These are phyloP conservation scores for Triticum timopheevii DNA, from an alignment of 176 grass and related monocot species.

Conservation along the genomic window DNA sequence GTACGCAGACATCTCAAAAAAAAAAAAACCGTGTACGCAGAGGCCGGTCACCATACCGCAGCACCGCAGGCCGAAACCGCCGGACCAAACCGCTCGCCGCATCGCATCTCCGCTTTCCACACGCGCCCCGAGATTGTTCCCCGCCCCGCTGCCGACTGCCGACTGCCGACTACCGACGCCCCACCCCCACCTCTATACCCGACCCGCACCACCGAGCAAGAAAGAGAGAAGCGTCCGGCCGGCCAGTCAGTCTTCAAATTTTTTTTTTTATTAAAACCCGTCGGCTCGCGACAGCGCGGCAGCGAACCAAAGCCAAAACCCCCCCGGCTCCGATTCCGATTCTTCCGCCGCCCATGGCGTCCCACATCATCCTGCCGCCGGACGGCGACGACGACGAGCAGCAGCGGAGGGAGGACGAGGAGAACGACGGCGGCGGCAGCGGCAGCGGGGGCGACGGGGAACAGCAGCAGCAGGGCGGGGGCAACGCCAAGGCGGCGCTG, in stretches of 20 bases:
- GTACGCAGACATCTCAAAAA: too few relatives aligned
- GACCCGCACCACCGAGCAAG: not conserved
- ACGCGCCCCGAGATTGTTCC: too few relatives aligned
- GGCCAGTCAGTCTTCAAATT: too few relatives aligned
- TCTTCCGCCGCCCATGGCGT: constrained; percentile 34
- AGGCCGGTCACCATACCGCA: too few relatives aligned
- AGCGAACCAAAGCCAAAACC: not conserved
- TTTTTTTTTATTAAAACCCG: constrained; percentile 10
- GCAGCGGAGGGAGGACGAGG: constrained; percentile 11
- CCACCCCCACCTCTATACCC: not conserved
- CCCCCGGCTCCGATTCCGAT: not conserved
- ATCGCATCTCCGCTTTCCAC: too few relatives aligned
- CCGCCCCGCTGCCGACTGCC: too few relatives aligned
- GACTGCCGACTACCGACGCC: too few relatives aligned
- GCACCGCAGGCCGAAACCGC: too few relatives aligned
- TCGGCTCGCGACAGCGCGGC: not conserved
- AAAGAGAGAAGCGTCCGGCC: too few relatives aligned
- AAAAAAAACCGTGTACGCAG: too few relatives aligned
- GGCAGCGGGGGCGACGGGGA: not conserved
- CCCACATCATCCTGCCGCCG: constrained; percentile 57
- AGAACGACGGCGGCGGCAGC: not conserved
- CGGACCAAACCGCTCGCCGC: too few relatives aligned
- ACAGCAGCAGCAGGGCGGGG: too few relatives aligned
- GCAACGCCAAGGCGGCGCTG: constrained; percentile 7
- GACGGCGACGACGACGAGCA: constrained; percentile 35